Conservation (phyloP, 371 early-diverging fungal genomes). For the Apophysomyces elegans region DNA sequence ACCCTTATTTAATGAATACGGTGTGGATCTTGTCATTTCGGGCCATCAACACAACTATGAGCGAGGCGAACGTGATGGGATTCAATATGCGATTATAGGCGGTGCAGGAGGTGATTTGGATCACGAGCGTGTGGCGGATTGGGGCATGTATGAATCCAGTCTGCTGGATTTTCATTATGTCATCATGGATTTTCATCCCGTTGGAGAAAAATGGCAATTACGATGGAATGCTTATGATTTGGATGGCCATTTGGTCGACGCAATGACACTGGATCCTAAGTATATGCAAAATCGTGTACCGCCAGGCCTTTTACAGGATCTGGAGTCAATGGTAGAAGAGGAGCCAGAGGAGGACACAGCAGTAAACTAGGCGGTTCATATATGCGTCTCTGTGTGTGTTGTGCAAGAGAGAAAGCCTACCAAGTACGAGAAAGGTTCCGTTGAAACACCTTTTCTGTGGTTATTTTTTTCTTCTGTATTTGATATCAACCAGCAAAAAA, state of each 20-base stretch:
- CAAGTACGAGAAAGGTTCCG: too few relatives aligned
- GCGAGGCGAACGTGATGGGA: constrained; percentile 56
- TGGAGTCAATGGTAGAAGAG: neutral
- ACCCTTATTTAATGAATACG: constrained; percentile 64
- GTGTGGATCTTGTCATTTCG: constrained; percentile 77
- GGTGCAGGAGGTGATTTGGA: constrained; percentile 80
- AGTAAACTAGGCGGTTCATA: too few relatives aligned
- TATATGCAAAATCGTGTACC: neutral
- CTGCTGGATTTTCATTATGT: constrained; percentile 63
- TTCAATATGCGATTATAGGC: constrained; percentile 72
- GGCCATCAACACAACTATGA: constrained; percentile 88
- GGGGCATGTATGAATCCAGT: constrained; percentile 62
- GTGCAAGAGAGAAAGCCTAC: too few relatives aligned
- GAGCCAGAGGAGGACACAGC: neutral
- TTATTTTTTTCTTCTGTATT: too few relatives aligned
- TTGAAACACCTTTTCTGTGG: too few relatives aligned
- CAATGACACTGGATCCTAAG: constrained; percentile 21
- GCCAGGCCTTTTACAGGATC: neutral
- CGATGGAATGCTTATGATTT: constrained; percentile 46
- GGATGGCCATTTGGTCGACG: constrained; percentile 34
- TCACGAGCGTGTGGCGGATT: constrained; percentile 68
- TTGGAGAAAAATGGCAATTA: constrained; percentile 32
- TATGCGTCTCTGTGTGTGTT: too few relatives aligned
- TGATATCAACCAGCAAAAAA: too few relatives aligned
- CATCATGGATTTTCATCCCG: constrained; percentile 51